These are phyloP conservation scores for Linnemannia zychae DNA, from an alignment of 192 early-diverging fungal species.

Conservation along the genomic window DNA sequence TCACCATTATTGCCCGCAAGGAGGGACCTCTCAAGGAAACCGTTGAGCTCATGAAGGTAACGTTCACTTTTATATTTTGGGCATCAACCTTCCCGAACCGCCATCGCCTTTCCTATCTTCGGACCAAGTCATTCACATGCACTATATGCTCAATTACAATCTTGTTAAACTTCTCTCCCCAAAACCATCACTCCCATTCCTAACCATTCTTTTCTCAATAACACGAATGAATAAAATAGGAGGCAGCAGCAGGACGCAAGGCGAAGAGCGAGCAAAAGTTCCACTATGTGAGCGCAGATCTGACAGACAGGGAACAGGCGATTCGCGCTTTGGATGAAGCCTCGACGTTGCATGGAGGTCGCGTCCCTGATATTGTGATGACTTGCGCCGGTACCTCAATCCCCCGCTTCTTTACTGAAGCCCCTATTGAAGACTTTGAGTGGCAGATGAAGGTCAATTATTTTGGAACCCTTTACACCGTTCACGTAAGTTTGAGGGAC, in stretches of 20 bases:
- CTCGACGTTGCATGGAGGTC: conserved; percentile 60
- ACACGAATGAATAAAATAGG: conserved; percentile 5
- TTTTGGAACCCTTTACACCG: conserved; percentile 72
- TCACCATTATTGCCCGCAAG: conserved; percentile 76
- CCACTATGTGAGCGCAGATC: conserved; percentile 72
- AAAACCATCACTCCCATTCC: too few relatives aligned
- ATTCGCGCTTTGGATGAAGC: conserved; percentile 72
- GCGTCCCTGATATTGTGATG: conserved; percentile 69
- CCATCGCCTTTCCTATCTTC: neutral
- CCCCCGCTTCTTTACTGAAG: conserved; percentile 79
- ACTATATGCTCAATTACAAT: neutral
- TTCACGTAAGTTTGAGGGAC: conserved; percentile 64
- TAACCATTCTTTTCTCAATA: neutral
- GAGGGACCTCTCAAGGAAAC: conserved; percentile 63
- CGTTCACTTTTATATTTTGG: too few relatives aligned
- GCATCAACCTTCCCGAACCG: too few relatives aligned
- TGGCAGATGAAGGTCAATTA: conserved; percentile 75
- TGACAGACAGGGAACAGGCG: conserved; percentile 65
- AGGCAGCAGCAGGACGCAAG: conserved; percentile 30
- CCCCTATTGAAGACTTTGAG: conserved; percentile 67
- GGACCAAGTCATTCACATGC: neutral
- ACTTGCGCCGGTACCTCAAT: conserved; percentile 67
- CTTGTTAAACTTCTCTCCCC: neutral
- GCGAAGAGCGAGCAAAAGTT: conserved; percentile 58
- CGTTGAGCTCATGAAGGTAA: conserved; percentile 67